These are phyloP conservation scores for Cladosporium sp. DNA, from an alignment of 2,329 filamentous ascomycete species.

Conservation along the genomic window DNA sequence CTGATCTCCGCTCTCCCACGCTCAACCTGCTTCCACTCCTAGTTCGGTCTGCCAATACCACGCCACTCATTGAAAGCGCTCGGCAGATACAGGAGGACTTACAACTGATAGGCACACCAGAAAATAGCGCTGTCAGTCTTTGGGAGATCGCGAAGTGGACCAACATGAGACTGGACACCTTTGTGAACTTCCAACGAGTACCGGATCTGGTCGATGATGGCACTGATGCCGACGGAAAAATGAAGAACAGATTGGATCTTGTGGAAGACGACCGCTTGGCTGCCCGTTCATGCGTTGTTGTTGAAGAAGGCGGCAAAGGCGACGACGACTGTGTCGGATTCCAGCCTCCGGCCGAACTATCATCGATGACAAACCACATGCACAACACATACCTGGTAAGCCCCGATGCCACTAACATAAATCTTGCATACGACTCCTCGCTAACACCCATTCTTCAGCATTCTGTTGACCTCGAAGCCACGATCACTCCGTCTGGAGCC, in stretches of 20 bases:
- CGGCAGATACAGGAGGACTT: constrained; percentile 68
- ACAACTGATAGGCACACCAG: constrained; percentile 57
- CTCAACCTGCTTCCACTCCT: constrained; percentile 76
- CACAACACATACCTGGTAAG: constrained; percentile 24
- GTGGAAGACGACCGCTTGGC: constrained; percentile 25
- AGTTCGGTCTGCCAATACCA: constrained; percentile 46
- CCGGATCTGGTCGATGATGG: constrained; percentile 43
- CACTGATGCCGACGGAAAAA: constrained; percentile 14
- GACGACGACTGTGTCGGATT: background rate
- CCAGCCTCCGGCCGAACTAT: background rate
- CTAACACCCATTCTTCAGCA: constrained; percentile 42
- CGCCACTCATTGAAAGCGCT: constrained; percentile 55
- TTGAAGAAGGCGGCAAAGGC: background rate
- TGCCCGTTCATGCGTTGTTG: background rate
- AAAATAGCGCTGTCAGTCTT: constrained; percentile 63
- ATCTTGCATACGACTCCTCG: too few species aligned
- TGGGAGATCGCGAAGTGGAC: constrained; percentile 77
- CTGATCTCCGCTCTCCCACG: constrained; percentile 65
- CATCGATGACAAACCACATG: background rate
- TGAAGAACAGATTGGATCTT: constrained; percentile 27
- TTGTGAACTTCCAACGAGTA: constrained; percentile 77
- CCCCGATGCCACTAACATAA: background rate
- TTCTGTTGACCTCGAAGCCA: constrained; percentile 59
- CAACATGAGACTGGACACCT: constrained; percentile 67
- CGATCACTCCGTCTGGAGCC: constrained; percentile 46